Evolutionary conservation across 306 rosid genomes (phyloP).

Genomic region (peach (Prunus persica)): Prunus_persica_NCBIv2 NC_034010.1:17912001-17912500

Average conservation of each 20-base stretch:
- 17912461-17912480: slow-evolving; percentile 62
- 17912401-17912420: slow-evolving; percentile 48
- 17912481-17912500: slow-evolving; percentile 47
- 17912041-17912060: slow-evolving; percentile 47
- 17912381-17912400: slow-evolving; percentile 52
- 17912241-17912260: slow-evolving; percentile 48
- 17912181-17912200: slow-evolving; percentile 44
- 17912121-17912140: slow-evolving; percentile 65
- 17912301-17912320: slow-evolving; percentile 54
- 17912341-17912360: slow-evolving; percentile 47
- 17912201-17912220: slow-evolving; percentile 43
- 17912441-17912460: slow-evolving; percentile 73
- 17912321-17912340: slow-evolving; percentile 48
- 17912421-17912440: slow-evolving; percentile 48
- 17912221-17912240: slow-evolving; percentile 46
- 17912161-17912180: slow-evolving; percentile 73
- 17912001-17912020: slow-evolving; percentile 67
- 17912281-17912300: slow-evolving; percentile 64
- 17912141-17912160: slow-evolving; percentile 64
- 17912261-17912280: slow-evolving; percentile 54
- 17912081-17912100: slow-evolving; percentile 73
- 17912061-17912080: slow-evolving; percentile 59
- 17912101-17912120: slow-evolving; percentile 68
- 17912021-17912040: slow-evolving; percentile 39
- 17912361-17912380: slow-evolving; percentile 50